Evolutionary conservation across 768 basidiomycete genomes (phyloP), one percentile per base, ranked within the genome.

Genomic region (Rubroboletus pulcherrimus): DNA sequence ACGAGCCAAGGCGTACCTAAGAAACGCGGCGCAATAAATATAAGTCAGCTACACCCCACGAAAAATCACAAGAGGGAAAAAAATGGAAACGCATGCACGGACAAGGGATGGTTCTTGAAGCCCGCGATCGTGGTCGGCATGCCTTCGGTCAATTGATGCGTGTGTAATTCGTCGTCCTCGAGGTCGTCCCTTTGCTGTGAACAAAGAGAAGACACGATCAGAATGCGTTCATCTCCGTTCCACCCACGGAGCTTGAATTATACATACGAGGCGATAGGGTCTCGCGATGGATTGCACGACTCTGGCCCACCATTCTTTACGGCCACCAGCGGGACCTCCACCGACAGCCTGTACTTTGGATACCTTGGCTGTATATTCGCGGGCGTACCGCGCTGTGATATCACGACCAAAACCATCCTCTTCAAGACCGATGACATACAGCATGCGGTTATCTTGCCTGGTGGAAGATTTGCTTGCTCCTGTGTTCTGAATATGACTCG

Each of bases 41-140:
- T 34, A 34, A 53, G 45, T 44, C 26, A 35, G 37, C 34, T 3
- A 58, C 9, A 33, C 21, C 24, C 51, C 33, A 31, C 35, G 19
- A 30, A 55, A 61, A 54, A 38, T 26, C 15, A 71, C 86, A 49
- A 64, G 41, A 34, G 26, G 33, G 17, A 41, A 12, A 46, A 21
- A 49, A 57, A 49, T 1, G 37, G 43, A 12, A 41, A 47, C 2
- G 29, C 17, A 26, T 48, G 19, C 33, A 61, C 64, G 56, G 24
- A 96, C 88, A 96, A 67, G 5, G 95, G 93, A 73, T 99, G 97
- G 64, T 92, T 88, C 70, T 98, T 98, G 82, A 98, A 98, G 2
- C 93, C 97, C 30, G 81, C 77, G 52, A 98, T 79, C 11, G 88
- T 87, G 17, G 85, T 87, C 0, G 97, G 97, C 93, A 99, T 97